Evolutionary conservation across 768 basidiomycete species (phyloP).

Genomic region (Baorangia bicolor): DNA sequence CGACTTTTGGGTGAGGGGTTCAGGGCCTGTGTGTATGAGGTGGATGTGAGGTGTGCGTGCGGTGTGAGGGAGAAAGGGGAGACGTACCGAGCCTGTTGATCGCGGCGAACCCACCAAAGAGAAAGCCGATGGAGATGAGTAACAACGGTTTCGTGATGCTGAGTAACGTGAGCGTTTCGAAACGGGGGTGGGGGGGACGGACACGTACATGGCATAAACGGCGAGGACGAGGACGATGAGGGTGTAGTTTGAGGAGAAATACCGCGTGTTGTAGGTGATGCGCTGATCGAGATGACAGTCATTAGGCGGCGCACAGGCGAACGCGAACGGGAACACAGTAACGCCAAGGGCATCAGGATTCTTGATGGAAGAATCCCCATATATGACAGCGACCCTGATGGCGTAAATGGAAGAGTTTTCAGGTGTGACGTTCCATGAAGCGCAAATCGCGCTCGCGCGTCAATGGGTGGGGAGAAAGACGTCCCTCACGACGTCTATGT

Average conservation of each 20-base stretch:
- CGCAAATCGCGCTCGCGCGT: constrained; percentile 78
- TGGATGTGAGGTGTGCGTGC: no score
- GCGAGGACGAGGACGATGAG: constrained; percentile 72
- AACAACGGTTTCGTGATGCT: constrained; percentile 84
- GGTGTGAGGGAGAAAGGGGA: not conserved
- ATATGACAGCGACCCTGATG: constrained; percentile 45
- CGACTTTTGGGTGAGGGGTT: constrained; percentile 87
- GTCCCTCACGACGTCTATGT: constrained; percentile 54
- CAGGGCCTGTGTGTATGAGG: constrained; percentile 53
- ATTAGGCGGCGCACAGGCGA: not conserved
- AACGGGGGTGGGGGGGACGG: not conserved
- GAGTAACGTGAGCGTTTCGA: not conserved
- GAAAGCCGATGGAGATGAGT: constrained; percentile 80
- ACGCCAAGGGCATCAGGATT: no score
- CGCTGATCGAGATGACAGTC: no score
- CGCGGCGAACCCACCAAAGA: constrained; percentile 85
- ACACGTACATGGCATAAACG: constrained; percentile 85
- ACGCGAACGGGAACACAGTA: no score
- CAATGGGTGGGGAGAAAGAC: constrained; percentile 59
- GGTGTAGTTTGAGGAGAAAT: constrained; percentile 90
- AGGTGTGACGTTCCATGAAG: constrained; percentile 77
- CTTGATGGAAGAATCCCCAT: constrained; percentile 13
- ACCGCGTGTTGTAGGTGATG: constrained; percentile 92
- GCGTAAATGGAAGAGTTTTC: constrained; percentile 66
- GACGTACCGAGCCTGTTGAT: constrained; percentile 86